phyloP scores from a whole-genome alignment of 345 rosid genomes.

The Brassica incana region DNA sequence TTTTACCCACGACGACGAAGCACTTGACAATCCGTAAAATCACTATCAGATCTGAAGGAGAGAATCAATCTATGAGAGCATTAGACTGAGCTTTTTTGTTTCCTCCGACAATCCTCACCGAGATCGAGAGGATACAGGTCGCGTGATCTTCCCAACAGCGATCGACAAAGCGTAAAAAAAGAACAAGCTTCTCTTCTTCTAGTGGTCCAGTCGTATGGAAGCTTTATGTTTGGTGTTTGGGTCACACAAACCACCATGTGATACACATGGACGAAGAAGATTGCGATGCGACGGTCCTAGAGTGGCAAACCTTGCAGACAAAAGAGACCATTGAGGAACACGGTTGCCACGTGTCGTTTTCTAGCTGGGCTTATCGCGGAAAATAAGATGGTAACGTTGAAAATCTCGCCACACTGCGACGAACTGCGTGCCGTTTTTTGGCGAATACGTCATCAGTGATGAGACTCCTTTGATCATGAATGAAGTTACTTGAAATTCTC shows the following conservation, averaged over 20 bases:
- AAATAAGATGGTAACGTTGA: slow-evolving; percentile 26
- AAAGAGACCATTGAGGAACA: slow-evolving; percentile 30
- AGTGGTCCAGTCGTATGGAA: slow-evolving; percentile 20
- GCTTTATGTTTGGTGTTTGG: slow-evolving; percentile 16
- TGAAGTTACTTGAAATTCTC: neutral
- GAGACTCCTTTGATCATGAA: neutral
- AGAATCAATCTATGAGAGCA: neutral
- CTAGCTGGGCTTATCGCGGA: slow-evolving; percentile 25
- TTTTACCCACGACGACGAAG: slow-evolving; percentile 2
- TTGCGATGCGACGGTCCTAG: slow-evolving; percentile 13
- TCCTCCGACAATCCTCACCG: slow-evolving; percentile 14
- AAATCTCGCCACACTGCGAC: neutral
- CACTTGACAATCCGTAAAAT: slow-evolving; percentile 23
- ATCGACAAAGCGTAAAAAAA: slow-evolving; percentile 24
- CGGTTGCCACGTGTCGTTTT: slow-evolving; percentile 34
- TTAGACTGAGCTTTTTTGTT: neutral
- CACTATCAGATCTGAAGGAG: slow-evolving; percentile 29
- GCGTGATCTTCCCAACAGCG: slow-evolving; percentile 14
- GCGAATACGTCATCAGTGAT: slow-evolving; percentile 18
- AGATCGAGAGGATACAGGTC: slow-evolving; percentile 19
- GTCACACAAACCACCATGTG: slow-evolving; percentile 29
- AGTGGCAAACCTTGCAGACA: slow-evolving; percentile 17
- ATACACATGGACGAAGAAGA: slow-evolving; percentile 29
- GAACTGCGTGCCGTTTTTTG: slow-evolving; percentile 38
- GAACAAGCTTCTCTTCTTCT: neutral